A percentile compares a stretch with the other conserved stretches of the same genome.
Conservation (phyloP, 352 stramenopile species). For the Phytophthora melonis region DNA sequence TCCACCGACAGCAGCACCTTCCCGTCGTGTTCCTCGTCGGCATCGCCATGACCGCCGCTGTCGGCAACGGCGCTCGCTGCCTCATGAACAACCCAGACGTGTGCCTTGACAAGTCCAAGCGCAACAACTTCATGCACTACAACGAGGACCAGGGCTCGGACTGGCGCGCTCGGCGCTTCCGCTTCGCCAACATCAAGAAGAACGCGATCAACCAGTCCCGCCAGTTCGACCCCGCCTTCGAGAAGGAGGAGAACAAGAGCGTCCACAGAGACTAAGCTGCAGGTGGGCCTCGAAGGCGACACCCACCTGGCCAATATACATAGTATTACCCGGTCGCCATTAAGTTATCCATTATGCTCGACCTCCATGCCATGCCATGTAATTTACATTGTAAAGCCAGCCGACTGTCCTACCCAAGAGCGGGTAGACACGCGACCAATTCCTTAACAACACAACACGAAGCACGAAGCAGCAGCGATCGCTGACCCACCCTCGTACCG, state of each 20-base stretch:
- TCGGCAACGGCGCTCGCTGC: conserved; percentile 31
- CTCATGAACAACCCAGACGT: conserved; percentile 52
- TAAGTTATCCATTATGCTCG: background rate
- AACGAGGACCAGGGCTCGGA: conserved; percentile 40
- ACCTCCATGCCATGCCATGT: too few species aligned
- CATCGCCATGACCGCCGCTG: conserved; percentile 21
- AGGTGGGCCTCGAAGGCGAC: too few species aligned
- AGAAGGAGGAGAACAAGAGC: conserved; percentile 56
- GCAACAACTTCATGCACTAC: conserved; percentile 54
- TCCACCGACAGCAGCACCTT: conserved; percentile 56
- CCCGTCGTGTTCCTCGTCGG: conserved; percentile 33
- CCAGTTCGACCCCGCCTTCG: conserved; percentile 61
- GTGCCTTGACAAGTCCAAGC: conserved; percentile 54
- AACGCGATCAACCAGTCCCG: conserved; percentile 71
- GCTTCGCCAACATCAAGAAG: conserved; percentile 57
- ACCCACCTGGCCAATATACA: conserved; percentile 2
- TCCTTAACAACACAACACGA: background rate
- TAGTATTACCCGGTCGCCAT: background rate
- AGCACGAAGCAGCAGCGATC: background rate
- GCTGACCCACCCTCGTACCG: too few species aligned
- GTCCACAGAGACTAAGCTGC: conserved; percentile 24
- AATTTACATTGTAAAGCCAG: background rate
- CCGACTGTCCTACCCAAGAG: background rate
- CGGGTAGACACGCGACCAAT: background rate
- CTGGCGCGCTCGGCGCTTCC: conserved; percentile 55